Evolutionary conservation across 2,329 filamentous ascomycete genomes (phyloP).

Genomic region (Arthrinium phaeospermum): DNA sequence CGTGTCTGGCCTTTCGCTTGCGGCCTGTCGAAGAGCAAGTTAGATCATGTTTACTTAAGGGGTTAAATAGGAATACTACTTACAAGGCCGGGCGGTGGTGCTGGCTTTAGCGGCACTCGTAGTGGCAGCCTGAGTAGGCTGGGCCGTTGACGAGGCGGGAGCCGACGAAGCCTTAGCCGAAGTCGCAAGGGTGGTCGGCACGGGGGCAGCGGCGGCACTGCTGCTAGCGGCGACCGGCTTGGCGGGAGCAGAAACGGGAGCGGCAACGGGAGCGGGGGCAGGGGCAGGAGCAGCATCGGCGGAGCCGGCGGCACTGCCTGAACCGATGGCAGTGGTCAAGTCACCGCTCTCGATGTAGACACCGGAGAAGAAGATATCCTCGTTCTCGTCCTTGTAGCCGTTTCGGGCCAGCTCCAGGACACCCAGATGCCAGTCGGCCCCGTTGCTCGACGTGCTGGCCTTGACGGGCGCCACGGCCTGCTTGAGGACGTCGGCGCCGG

Average conservation of each 20-base stretch:
- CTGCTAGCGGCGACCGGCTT: neutral
- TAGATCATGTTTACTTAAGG: neutral
- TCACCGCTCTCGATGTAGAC: slow-evolving; percentile 70
- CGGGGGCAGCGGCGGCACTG: neutral
- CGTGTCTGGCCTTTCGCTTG: slow-evolving; percentile 16
- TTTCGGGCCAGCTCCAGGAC: slow-evolving; percentile 67
- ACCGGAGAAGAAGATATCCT: slow-evolving; percentile 71
- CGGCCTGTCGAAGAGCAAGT: neutral
- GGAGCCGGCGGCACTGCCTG: neutral
- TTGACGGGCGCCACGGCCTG: slow-evolving; percentile 66
- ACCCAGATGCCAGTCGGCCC: slow-evolving; percentile 75
- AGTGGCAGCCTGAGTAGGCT: neutral
- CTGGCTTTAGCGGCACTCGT: neutral
- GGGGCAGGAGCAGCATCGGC: neutral
- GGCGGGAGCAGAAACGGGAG: neutral
- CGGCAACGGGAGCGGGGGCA: neutral
- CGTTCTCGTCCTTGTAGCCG: slow-evolving; percentile 57
- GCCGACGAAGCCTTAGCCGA: neutral
- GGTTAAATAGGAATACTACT: neutral
- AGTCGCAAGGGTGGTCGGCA: neutral
- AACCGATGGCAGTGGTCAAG: slow-evolving; percentile 37
- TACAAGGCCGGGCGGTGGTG: neutral
- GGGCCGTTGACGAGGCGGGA: neutral
- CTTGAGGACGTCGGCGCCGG: slow-evolving; percentile 60
- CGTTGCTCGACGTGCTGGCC: slow-evolving; percentile 53